Conservation (phyloP, 2,329 filamentous ascomycete species). For the Aspergillus neotritici region DNA sequence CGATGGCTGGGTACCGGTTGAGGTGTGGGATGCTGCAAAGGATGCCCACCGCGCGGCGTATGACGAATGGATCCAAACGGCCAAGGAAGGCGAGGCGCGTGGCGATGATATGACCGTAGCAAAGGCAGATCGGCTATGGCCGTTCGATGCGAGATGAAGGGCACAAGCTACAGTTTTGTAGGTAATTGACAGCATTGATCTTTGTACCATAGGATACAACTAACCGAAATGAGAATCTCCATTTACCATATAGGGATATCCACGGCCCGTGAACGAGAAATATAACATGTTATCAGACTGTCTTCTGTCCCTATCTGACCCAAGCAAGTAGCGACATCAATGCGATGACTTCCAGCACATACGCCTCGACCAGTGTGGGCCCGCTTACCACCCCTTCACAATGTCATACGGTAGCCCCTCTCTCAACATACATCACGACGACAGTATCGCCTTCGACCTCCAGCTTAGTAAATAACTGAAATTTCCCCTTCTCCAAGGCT, state of each 20-base stretch:
- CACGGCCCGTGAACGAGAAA: too few relatives aligned
- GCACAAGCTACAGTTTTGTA: too few relatives aligned
- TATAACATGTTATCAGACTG: too few relatives aligned
- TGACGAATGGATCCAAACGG: constrained; percentile 26
- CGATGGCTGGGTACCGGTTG: constrained; percentile 30
- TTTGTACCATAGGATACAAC: too few relatives aligned
- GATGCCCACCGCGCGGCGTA: constrained; percentile 24
- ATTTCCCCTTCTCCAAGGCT: constrained; percentile 16
- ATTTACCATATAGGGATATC: too few relatives aligned
- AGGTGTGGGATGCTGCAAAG: constrained; percentile 23
- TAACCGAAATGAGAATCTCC: too few relatives aligned
- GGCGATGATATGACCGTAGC: constrained; percentile 18
- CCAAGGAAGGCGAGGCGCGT: constrained; percentile 16
- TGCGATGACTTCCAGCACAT: too few relatives aligned
- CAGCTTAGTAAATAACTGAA: constrained; percentile 11
- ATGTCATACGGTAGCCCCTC: not conserved
- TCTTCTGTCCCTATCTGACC: too few relatives aligned
- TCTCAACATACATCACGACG: constrained; percentile 10
- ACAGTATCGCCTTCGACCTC: constrained; percentile 13
- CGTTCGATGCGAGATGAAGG: constrained; percentile 22
- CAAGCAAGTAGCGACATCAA: too few relatives aligned
- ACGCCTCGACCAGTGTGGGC: too few relatives aligned
- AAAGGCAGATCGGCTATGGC: constrained; percentile 24
- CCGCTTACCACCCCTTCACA: too few relatives aligned
- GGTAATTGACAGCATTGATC: too few relatives aligned